Conservation (phyloP, 1,284 basidiomycete genomes). For the Hymenochaete sp. region DNA sequence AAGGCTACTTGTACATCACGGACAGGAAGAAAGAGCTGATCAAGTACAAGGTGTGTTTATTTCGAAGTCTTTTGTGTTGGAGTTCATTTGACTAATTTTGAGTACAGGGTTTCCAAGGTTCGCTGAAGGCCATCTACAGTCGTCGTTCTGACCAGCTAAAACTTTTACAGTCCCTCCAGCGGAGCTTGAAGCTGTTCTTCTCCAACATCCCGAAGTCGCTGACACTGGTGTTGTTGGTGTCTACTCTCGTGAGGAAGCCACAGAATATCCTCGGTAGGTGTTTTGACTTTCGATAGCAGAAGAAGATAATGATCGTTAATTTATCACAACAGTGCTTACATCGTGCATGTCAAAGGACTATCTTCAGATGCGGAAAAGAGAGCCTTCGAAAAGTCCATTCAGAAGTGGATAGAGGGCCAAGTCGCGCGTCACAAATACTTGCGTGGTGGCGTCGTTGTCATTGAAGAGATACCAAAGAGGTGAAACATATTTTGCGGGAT, state of each 20-base stretch:
- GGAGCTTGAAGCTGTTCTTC: conserved; percentile 67
- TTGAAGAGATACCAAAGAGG: conserved; percentile 63
- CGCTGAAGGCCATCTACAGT: conserved; percentile 4
- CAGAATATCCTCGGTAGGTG: conserved; percentile 64
- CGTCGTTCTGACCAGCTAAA: not conserved
- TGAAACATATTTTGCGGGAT: not conserved
- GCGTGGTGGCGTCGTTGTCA: conserved; percentile 52
- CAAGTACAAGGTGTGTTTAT: conserved; percentile 59
- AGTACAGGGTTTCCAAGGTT: conserved; percentile 52
- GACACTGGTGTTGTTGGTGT: conserved; percentile 72
- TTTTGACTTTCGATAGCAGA: not conserved
- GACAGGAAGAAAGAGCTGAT: conserved; percentile 76
- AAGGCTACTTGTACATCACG: conserved; percentile 60
- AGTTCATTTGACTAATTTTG: not conserved
- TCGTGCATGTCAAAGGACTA: conserved; percentile 44
- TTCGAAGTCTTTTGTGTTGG: not conserved
- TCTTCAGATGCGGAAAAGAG: conserved; percentile 30
- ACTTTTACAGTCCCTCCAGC: conserved; percentile 64
- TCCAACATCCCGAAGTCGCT: conserved; percentile 62
- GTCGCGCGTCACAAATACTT: conserved; percentile 61
- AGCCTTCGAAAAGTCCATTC: conserved; percentile 41
- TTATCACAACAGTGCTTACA: conserved; percentile 46
- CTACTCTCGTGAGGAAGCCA: conserved; percentile 49
- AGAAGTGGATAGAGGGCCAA: conserved; percentile 51
- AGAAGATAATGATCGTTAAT: not conserved